Evolutionary conservation across 306 rosid species (phyloP).

Genomic region (Glycine latifolia): DNA sequence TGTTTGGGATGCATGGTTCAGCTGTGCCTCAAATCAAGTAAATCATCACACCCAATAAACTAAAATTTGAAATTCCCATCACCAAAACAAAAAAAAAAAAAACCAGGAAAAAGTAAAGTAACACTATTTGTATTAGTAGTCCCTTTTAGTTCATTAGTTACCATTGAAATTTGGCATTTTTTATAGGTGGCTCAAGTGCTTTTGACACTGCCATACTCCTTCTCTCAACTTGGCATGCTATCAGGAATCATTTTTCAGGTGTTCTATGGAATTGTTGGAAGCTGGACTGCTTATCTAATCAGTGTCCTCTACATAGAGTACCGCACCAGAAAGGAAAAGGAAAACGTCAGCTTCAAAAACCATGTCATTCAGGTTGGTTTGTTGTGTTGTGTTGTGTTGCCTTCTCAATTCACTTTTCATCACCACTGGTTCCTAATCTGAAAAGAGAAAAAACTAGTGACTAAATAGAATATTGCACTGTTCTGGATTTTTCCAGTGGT

Average conservation of each 20-base stretch:
- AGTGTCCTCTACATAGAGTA: conserved; percentile 91
- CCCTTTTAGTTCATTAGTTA: not conserved
- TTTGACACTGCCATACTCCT: conserved; percentile 89
- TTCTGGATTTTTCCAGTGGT: conserved; percentile 80
- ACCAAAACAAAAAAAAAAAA: not conserved
- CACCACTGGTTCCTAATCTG: conserved; percentile 11
- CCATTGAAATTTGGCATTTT: no score
- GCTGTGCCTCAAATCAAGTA: conserved; percentile 98
- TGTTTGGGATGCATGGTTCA: conserved; percentile 99
- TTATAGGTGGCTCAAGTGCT: conserved; percentile 92
- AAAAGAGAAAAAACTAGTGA: not conserved
- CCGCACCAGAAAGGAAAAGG: conserved; percentile 88
- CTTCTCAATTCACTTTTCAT: not conserved
- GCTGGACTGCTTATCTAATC: conserved; percentile 97
- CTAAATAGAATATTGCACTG: conserved; percentile 25
- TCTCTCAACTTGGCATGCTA: conserved; percentile 91
- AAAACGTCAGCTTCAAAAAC: conserved; percentile 89
- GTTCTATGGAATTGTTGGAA: conserved; percentile 85
- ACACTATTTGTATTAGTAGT: not conserved
- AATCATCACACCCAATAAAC: not conserved
- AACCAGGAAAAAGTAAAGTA: not conserved
- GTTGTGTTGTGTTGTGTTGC: not conserved
- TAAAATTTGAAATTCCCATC: not conserved
- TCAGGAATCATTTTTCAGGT: conserved; percentile 84
- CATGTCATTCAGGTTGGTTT: conserved; percentile 88